Evolutionary conservation across 805 yeast genomes (phyloP).

Genomic region (Schwanniomyces sp.): DNA sequence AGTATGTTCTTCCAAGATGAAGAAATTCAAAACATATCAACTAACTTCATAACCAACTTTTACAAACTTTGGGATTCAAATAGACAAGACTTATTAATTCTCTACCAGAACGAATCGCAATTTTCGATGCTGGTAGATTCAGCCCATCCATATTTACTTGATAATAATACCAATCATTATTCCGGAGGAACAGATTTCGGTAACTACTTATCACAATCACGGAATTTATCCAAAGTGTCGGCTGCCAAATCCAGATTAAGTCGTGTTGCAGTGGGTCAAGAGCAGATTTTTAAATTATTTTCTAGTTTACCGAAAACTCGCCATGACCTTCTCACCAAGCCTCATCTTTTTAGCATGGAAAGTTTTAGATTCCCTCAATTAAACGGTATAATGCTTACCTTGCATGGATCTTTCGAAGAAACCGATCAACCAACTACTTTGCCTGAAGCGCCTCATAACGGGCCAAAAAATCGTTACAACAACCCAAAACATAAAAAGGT

Average conservation of each 20-base stretch:
- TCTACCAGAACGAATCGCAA: slow-evolving; percentile 82
- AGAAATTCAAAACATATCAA: slow-evolving; percentile 66
- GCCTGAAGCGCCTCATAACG: slow-evolving; percentile 6
- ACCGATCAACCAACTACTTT: slow-evolving; percentile 50
- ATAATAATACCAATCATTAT: slow-evolving; percentile 9
- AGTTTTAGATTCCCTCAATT: slow-evolving; percentile 69
- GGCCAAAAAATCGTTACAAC: slow-evolving; percentile 15
- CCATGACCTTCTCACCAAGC: slow-evolving; percentile 65
- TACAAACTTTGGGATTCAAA: slow-evolving; percentile 80
- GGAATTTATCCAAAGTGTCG: slow-evolving; percentile 70
- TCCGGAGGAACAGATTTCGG: slow-evolving; percentile 45
- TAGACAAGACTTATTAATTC: slow-evolving; percentile 62
- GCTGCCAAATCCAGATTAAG: slow-evolving; percentile 53
- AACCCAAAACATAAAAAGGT: slow-evolving; percentile 26
- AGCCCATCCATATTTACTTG: slow-evolving; percentile 53
- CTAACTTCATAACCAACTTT: slow-evolving; percentile 76
- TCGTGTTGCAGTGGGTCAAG: slow-evolving; percentile 68
- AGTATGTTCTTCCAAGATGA: slow-evolving; percentile 80
- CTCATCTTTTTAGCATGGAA: slow-evolving; percentile 74
- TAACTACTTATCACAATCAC: slow-evolving; percentile 67
- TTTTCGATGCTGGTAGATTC: slow-evolving; percentile 81
- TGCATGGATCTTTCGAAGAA: slow-evolving; percentile 88
- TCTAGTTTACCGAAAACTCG: slow-evolving; percentile 72
- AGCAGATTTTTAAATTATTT: slow-evolving; percentile 61
- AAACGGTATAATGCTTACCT: slow-evolving; percentile 70